Conservation (phyloP, 1,284 basidiomycete species). For the Ganoderma meredithae region DNA sequence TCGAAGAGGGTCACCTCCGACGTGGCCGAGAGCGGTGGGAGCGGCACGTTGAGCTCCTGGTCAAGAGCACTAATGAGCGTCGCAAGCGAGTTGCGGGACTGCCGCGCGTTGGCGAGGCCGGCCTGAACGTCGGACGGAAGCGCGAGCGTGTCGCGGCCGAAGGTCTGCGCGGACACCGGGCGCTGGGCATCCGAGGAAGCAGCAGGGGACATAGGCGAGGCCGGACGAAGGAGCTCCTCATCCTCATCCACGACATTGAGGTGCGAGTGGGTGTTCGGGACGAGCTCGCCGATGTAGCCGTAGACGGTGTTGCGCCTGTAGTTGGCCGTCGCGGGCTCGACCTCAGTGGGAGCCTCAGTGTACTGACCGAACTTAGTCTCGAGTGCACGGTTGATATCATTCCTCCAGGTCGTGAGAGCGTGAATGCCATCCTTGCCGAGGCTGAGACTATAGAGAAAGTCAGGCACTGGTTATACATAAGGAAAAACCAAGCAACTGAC, state of each 20-base stretch:
- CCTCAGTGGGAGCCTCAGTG: conserved; percentile 1
- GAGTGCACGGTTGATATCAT: conserved; percentile 56
- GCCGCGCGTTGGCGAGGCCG: conserved; percentile 55
- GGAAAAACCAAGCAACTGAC: conserved; percentile 43
- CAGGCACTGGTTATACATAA: not conserved
- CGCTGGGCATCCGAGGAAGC: conserved; percentile 13
- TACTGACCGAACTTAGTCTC: conserved; percentile 50
- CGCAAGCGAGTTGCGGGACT: conserved; percentile 58
- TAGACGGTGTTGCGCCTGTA: conserved; percentile 58
- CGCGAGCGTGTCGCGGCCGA: conserved; percentile 48
- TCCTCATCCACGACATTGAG: conserved; percentile 51
- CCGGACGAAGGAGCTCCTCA: conserved; percentile 41
- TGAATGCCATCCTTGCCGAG: conserved; percentile 67
- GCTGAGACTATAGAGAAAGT: conserved; percentile 55
- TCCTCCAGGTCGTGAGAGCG: conserved; percentile 56
- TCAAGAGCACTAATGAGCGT: conserved; percentile 50
- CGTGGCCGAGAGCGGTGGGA: conserved; percentile 56
- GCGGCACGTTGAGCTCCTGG: conserved; percentile 39
- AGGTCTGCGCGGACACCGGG: conserved; percentile 52
- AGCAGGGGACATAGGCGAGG: conserved; percentile 22
- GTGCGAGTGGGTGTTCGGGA: conserved; percentile 35
- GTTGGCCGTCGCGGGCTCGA: conserved; percentile 42
- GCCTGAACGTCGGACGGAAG: conserved; percentile 52
- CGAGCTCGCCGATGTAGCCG: conserved; percentile 43
- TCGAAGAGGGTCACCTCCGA: conserved; percentile 70